Evolutionary conservation across 1,284 basidiomycete genomes (phyloP).

Genomic region (Entoloma clypeatum): DNA sequence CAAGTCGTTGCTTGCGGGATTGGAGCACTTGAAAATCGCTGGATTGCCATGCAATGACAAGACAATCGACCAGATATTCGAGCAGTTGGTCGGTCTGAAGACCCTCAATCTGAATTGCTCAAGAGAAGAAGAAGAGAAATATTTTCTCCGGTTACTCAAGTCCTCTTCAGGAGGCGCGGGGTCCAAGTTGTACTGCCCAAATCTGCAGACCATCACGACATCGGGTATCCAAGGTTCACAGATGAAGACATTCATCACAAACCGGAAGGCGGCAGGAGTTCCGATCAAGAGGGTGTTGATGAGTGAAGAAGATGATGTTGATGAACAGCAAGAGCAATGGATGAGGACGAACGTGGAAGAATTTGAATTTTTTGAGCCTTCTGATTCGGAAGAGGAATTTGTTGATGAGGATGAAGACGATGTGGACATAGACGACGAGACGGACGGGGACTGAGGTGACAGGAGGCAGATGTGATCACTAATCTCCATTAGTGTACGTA

Average conservation of each 20-base stretch:
- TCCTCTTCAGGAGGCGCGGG: conserved; percentile 10
- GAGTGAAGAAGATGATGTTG: conserved; percentile 37
- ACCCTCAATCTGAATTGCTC: conserved; percentile 43
- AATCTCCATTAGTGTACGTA: too few species aligned
- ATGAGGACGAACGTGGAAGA: conserved; percentile 41
- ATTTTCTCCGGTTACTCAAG: conserved; percentile 37
- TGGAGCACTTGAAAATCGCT: conserved; percentile 47
- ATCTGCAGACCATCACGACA: conserved; percentile 43
- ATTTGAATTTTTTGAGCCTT: conserved; percentile 47
- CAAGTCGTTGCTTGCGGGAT: conserved; percentile 39
- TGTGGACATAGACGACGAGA: conserved; percentile 11
- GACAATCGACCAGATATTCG: conserved; percentile 36
- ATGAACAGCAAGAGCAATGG: conserved; percentile 40
- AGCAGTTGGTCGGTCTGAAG: conserved; percentile 41
- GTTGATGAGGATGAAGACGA: conserved; percentile 21
- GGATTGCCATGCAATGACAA: conserved; percentile 39
- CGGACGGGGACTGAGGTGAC: conserved; percentile 10
- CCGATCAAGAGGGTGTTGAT: conserved; percentile 46
- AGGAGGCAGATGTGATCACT: too few species aligned
- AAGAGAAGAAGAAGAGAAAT: conserved; percentile 29
- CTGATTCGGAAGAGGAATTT: conserved; percentile 39
- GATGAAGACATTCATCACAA: conserved; percentile 43
- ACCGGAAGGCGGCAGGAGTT: conserved; percentile 36
- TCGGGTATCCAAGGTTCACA: conserved; percentile 36
- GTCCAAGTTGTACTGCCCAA: conserved; percentile 32